Evolutionary conservation across 2,329 filamentous ascomycete species (phyloP).

Genomic region (Colletotrichum acutatum): DNA sequence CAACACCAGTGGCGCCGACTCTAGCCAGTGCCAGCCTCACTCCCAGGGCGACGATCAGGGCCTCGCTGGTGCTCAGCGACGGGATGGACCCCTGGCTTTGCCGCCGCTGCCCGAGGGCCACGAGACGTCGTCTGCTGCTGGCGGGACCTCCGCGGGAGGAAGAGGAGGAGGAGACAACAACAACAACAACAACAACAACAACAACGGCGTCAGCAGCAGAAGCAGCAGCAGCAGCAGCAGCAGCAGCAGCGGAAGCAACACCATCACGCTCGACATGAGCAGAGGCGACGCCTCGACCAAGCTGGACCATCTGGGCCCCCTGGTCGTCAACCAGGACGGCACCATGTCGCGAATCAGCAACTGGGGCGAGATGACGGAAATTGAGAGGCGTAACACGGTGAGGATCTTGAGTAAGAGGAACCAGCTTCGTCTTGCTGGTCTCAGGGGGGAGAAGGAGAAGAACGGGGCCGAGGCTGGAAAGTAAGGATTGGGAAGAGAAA

Average conservation of each 20-base stretch:
- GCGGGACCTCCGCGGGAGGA: constrained; percentile 8
- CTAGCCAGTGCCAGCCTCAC: constrained; percentile 29
- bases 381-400: constrained; percentile 75
- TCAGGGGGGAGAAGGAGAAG: constrained; percentile 46
- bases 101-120: constrained; percentile 31
- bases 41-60: neutral
- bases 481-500: constrained; percentile 25
- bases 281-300: constrained; percentile 54
- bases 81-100: constrained; percentile 24
- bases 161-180: neutral
- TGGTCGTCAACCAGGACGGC: constrained; percentile 80
- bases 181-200: neutral
- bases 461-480: constrained; percentile 40
- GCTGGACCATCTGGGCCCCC: constrained; percentile 76
- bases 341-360: constrained; percentile 77
- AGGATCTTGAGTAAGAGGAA: constrained; percentile 77
- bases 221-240: too few species aligned
- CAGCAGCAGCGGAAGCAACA: neutral
- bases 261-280: constrained; percentile 47
- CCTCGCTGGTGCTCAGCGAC: neutral
- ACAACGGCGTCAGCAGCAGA: neutral
- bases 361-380: constrained; percentile 77
- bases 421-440: constrained; percentile 65
- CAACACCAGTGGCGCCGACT: constrained; percentile 11
- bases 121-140: neutral